phyloP scores from a whole-genome alignment of 1,139 yeast genomes.

The Geotrichum cucujoidarum region DNA sequence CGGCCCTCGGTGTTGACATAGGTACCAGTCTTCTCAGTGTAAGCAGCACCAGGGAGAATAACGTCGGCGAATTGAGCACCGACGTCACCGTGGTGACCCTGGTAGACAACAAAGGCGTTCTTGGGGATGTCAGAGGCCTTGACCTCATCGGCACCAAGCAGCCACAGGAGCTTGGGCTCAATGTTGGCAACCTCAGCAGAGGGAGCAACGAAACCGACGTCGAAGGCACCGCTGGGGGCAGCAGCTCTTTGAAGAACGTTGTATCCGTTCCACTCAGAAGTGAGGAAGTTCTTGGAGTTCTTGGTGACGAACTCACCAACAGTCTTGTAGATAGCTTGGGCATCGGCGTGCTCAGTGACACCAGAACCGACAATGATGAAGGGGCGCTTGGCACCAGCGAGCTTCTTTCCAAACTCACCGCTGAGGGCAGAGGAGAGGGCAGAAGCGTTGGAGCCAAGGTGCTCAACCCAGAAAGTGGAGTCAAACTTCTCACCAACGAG shows the following conservation, averaged over 20 bases:
- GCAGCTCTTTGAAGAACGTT: conserved; percentile 83
- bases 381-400: conserved; percentile 66
- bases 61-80: conserved; percentile 91
- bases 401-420: conserved; percentile 67
- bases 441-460: conserved; percentile 59
- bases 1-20: conserved; percentile 90
- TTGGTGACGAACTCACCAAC: conserved; percentile 61
- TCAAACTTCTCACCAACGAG: conserved; percentile 75
- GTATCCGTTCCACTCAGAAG: conserved; percentile 77
- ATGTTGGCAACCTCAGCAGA: conserved; percentile 46
- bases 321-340: conserved; percentile 55
- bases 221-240: conserved; percentile 80
- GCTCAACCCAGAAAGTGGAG: conserved; percentile 63
- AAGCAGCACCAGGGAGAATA: conserved; percentile 81
- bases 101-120: conserved; percentile 85
- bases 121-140: conserved; percentile 64
- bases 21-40: conserved; percentile 82
- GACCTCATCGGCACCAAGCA: conserved; percentile 82
- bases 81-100: conserved; percentile 88
- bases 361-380: conserved; percentile 81
- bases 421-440: conserved; percentile 56
- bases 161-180: conserved; percentile 70
- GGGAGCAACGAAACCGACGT: conserved; percentile 68
- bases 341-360: conserved; percentile 63
- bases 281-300: conserved; percentile 55